Evolutionary conservation across 2,329 filamentous ascomycete species (phyloP).

Genomic region (Ascochyta pisi): DNA sequence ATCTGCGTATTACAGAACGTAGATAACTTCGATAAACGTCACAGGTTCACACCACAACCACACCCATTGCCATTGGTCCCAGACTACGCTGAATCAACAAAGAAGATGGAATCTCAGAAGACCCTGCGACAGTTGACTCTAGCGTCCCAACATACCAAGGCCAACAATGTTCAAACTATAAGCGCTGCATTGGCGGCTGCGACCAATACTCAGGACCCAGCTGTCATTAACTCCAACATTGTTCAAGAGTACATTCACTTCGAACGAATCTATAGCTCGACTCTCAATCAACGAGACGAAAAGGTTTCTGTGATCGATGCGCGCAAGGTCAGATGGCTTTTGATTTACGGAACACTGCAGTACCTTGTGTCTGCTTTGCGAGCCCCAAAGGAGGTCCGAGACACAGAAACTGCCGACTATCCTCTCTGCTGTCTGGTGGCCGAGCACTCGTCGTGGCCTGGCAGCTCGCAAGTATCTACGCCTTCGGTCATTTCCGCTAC

Average conservation of each 20-base stretch:
- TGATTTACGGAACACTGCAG: constrained; percentile 77
- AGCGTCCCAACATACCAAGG: constrained; percentile 49
- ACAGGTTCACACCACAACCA: constrained; percentile 65
- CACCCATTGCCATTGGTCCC: constrained; percentile 75
- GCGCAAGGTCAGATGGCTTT: constrained; percentile 78
- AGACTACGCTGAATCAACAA: constrained; percentile 34
- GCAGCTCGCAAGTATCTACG: constrained; percentile 21
- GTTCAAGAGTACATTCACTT: constrained; percentile 74
- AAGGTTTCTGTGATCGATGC: constrained; percentile 69
- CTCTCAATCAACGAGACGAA: constrained; percentile 61
- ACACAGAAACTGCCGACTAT: constrained; percentile 65
- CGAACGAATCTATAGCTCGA: constrained; percentile 65
- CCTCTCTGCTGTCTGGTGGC: constrained; percentile 59
- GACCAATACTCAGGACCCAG: constrained; percentile 53
- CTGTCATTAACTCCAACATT: constrained; percentile 56
- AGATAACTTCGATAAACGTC: constrained; percentile 68
- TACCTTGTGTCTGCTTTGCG: constrained; percentile 70
- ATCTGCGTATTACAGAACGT: constrained; percentile 75
- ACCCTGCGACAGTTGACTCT: constrained; percentile 46
- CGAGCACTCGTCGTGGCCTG: constrained; percentile 51
- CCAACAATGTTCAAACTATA: constrained; percentile 58
- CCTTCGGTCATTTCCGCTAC: constrained; percentile 9
- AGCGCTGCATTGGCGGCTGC: constrained; percentile 61
- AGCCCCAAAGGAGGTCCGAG: constrained; percentile 67
- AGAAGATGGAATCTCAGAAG: constrained; percentile 42